Evolutionary conservation across 2,329 filamentous ascomycete species (phyloP), one percentile per base, ranked within the genome.

Genomic region (Exophiala sideris): DNA sequence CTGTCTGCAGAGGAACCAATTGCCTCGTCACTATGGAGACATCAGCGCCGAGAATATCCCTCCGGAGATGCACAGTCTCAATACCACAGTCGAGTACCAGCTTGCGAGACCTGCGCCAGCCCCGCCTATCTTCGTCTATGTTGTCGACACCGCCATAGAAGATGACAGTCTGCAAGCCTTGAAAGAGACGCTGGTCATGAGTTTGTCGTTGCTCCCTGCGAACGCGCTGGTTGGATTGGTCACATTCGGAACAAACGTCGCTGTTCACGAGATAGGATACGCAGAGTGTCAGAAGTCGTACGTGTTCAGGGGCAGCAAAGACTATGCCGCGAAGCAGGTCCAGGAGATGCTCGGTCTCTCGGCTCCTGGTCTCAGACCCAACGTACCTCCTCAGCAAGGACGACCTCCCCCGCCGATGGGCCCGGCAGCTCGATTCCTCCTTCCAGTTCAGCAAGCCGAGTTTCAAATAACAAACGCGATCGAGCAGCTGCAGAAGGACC

Each of bases 201-300:
- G 82, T 68, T 74, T 86, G 69, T 82, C 79, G 57, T 69, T 86
- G 59, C 73, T 86, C 52, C 83, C 83, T 14, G 76, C 81, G 21
- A 81, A 84, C 68, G 83, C 83, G 32, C 70, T 86, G 51, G 83
- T 86, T 52, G 83, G 83, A 54, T 69, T 86, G 64, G 79, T 86
- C 64, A 86, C 83, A 55, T 86, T 78, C 63, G 94, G 94, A 59
- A 97, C 94, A 40, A 97, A 96, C 90, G 88, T 89, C 79, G 54
- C 76, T 82, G 90, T 99, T 14, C 94, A 99, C 70, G 94, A 99
- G 74, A 89, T 99, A 63, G 94, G 94, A 51, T 99, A 99, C 70
- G 91, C 89, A 51, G 94, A 97, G 73, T 99, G 94, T 73, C 90
- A 94, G 62, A 99, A 97, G 75, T 96, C 92, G 5, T 99, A 96